Conservation (phyloP, 768 basidiomycete genomes). For the Phylloporus rhodoxanthus region DNA sequence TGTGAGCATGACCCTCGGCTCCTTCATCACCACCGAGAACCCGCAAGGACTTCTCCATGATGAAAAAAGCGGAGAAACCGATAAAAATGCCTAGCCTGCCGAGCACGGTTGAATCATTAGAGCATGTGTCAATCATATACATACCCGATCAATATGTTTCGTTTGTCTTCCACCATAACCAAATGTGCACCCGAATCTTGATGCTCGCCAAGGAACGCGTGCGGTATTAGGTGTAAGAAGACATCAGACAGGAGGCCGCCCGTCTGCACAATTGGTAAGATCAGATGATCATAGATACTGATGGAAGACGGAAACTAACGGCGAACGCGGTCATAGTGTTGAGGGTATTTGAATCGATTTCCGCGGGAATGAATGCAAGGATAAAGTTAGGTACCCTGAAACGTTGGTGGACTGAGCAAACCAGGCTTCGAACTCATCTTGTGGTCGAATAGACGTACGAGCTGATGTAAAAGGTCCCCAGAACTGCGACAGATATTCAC, state of each 20-base stretch:
- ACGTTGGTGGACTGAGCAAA: conserved; percentile 19
- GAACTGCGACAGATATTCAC: conserved; percentile 38
- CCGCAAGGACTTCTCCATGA: conserved; percentile 88
- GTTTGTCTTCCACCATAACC: conserved; percentile 83
- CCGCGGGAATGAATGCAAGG: conserved; percentile 86
- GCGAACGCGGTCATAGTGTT: conserved; percentile 95
- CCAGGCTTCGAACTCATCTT: conserved; percentile 13
- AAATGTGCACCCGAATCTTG: conserved; percentile 67
- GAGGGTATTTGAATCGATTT: conserved; percentile 77
- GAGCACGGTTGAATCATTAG: conserved; percentile 6
- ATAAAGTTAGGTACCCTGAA: conserved; percentile 88
- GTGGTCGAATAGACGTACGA: conserved; percentile 54
- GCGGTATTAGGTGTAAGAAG: conserved; percentile 86
- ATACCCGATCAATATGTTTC: conserved; percentile 87
- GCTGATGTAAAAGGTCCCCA: conserved; percentile 94
- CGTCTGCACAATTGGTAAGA: conserved; percentile 43
- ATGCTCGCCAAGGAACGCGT: conserved; percentile 87
- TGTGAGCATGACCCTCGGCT: conserved; percentile 42
- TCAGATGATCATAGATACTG: conserved; percentile 9
- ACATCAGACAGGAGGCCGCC: conserved; percentile 91
- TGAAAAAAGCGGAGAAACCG: conserved; percentile 86
- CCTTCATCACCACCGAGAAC: conserved; percentile 64
- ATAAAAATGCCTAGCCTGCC: conserved; percentile 71
- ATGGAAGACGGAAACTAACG: conserved; percentile 38
- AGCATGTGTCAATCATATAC: conserved; percentile 16